These are phyloP conservation scores for Globisporangium sylvaticum DNA, from an alignment of 352 stramenopile genomes.

Conservation along the genomic window DNA sequence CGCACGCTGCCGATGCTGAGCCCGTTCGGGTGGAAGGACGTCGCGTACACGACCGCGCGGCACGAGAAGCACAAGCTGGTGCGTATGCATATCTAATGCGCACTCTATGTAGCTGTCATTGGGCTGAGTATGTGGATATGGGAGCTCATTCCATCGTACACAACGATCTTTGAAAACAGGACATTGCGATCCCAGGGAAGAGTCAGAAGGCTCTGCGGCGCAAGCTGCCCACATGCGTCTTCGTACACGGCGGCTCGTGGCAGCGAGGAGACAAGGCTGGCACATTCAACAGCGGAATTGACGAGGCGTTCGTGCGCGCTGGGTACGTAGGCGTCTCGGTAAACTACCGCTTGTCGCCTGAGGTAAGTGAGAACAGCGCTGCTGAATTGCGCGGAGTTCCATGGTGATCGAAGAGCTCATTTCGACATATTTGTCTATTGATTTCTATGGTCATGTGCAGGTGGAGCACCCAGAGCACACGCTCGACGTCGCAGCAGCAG, in stretches of 20 bases:
- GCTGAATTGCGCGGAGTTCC: not conserved
- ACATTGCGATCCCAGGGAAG: constrained; percentile 55
- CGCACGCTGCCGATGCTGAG: constrained; percentile 27
- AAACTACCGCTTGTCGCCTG: constrained; percentile 80
- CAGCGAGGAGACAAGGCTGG: constrained; percentile 79
- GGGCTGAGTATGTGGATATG: not conserved
- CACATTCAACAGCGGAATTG: constrained; percentile 58
- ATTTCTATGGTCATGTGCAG: constrained; percentile 12
- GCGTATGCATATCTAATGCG: not conserved
- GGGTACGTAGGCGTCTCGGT: constrained; percentile 61
- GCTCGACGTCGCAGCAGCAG: constrained; percentile 51
- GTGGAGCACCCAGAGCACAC: constrained; percentile 62
- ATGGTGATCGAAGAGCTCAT: not conserved
- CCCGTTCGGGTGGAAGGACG: constrained; percentile 62
- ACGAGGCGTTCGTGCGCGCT: constrained; percentile 47
- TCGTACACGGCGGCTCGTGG: constrained; percentile 83
- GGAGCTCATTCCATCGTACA: not conserved
- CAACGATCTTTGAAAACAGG: constrained; percentile 17
- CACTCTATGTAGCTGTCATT: not conserved
- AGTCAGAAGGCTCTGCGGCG: constrained; percentile 14
- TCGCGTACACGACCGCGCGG: constrained; percentile 42
- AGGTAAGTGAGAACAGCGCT: no score
- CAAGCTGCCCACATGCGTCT: constrained; percentile 66
- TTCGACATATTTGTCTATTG: not conserved
- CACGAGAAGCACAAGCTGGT: constrained; percentile 55